These are phyloP conservation scores for Ustilago cynodontis DNA, from an alignment of 1,284 basidiomycete genomes.

Conservation along the genomic window DNA sequence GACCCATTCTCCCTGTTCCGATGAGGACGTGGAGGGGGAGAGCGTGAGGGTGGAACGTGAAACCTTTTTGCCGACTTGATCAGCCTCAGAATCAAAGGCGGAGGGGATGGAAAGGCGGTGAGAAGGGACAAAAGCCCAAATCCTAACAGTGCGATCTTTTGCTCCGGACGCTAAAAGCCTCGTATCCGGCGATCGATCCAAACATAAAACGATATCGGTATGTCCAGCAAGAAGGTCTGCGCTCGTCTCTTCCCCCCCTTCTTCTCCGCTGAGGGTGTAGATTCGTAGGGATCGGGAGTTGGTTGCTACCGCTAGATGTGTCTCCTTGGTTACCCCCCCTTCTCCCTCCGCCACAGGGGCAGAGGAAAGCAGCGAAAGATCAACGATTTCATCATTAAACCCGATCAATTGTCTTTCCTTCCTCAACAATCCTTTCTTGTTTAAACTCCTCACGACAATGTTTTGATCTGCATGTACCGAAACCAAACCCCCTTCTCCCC, in stretches of 20 bases:
- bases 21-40: neutral
- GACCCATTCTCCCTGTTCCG: slow-evolving; percentile 74
- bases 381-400: slow-evolving; percentile 98
- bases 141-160: slow-evolving; percentile 88
- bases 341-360: neutral
- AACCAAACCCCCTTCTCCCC: slow-evolving; percentile 74
- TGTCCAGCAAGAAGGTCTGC: slow-evolving; percentile 73
- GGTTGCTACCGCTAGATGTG: slow-evolving; percentile 90
- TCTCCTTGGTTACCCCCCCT: slow-evolving; percentile 71
- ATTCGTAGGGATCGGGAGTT: slow-evolving; percentile 93
- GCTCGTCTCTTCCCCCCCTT: slow-evolving; percentile 42
- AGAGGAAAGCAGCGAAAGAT: slow-evolving; percentile 73
- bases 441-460: slow-evolving; percentile 78
- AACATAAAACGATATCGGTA: slow-evolving; percentile 87
- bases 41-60: slow-evolving; percentile 1
- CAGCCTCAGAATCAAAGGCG: neutral
- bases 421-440: slow-evolving; percentile 75
- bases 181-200: slow-evolving; percentile 80
- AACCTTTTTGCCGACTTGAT: slow-evolving; percentile 21
- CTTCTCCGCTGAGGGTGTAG: slow-evolving; percentile 74
- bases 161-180: slow-evolving; percentile 86
- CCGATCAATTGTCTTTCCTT: slow-evolving; percentile 81
- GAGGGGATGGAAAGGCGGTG: slow-evolving; percentile 6
- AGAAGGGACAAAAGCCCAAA: slow-evolving; percentile 77
- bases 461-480: slow-evolving; percentile 93